A percentile compares a stretch with the other conserved stretches of the same genome.
Conservation (phyloP, 2,329 filamentous ascomycete genomes). For the Byssoonygena ceratinophila region DNA sequence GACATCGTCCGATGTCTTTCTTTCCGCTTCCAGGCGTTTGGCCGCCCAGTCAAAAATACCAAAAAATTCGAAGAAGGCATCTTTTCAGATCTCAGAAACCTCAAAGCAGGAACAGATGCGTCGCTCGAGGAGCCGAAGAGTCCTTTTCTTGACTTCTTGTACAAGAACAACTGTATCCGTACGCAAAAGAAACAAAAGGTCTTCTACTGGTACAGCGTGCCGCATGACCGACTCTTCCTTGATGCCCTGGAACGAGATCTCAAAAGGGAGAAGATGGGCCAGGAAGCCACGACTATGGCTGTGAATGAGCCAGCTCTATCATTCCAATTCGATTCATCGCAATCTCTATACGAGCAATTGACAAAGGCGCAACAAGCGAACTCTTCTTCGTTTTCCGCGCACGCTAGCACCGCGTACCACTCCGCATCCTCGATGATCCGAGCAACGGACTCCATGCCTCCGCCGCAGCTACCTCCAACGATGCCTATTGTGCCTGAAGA, state of each 20-base stretch:
- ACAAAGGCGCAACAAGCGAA: conserved; percentile 99
- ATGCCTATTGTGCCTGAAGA: conserved; percentile 53
- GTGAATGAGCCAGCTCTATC: conserved; percentile 95
- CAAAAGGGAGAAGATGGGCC: conserved; percentile 98
- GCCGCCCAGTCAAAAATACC: conserved; percentile 95
- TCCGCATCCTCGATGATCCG: conserved; percentile 81
- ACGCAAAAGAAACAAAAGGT: conserved; percentile 99
- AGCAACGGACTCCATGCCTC: conserved; percentile 78
- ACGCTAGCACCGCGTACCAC: conserved; percentile 58
- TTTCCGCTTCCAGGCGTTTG: conserved; percentile 97
- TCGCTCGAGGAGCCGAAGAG: conserved; percentile 98
- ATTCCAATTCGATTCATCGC: conserved; percentile 98
- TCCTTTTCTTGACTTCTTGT: conserved; percentile 93
- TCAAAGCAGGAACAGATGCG: conserved; percentile 96
- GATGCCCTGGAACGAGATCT: conserved; percentile 94
- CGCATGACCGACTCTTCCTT: conserved; percentile 92
- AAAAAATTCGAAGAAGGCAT: conserved; percentile 99
- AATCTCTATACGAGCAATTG: conserved; percentile 97
- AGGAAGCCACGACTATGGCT: conserved; percentile 92
- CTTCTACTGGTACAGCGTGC: conserved; percentile 99
- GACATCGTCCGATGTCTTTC: conserved; percentile 97
- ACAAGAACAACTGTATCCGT: conserved; percentile 99
- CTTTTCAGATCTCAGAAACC: conserved; percentile 94
- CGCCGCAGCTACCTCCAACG: conserved; percentile 63
- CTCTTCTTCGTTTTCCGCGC: conserved; percentile 87